Evolutionary conservation across 208 protist genomes (phyloP), one percentile per base, ranked within the genome.

Genomic region (Strigomonas oncopelti): DNA sequence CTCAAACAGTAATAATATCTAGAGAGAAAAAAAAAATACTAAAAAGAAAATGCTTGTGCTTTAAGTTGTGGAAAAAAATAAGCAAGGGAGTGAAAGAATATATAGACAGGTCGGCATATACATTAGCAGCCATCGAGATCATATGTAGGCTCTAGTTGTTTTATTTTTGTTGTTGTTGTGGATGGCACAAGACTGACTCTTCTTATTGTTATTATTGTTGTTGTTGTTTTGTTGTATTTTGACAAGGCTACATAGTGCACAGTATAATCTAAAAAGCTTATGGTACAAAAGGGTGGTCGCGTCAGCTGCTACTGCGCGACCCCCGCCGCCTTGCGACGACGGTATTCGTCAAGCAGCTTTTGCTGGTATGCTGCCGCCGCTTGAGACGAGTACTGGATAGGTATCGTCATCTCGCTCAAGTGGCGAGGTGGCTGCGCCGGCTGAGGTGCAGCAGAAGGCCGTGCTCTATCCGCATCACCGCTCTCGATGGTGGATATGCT

Each of bases 331-430:
- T 88, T 85, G 5, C 74, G 71, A 8, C 75, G 63, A 25, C 90
- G 80, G 69, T 78, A 96, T 28, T 83, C 72, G 63, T 93, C 90
- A 13, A 96, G 70, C 36, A 96, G 81, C 55, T 78, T 64, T 65
- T 91, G 75, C 77, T 96, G 90, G 42, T 96, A 96, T 38, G 86
- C 87, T 1, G 82, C 65, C 56, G 90, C 90, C 1, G 86, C 87
- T 31, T 74, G 77, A 65, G 75, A 86, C 28, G 87, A 91, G 74
- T 84, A 95, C 77, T 90, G 77, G 22, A 75, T 58, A 0, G 87
- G 90, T 29, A 91, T 71, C 14, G 65, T 59, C 7, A 48, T 77
- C 51, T 67, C 74, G 36, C 55, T 65, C 55, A 76, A 20, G 22
- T 38, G 60, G 7, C 38, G 60, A 32, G 38, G 60, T 4, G 36